Base-by-base conservation (phyloP, 495 filamentous ascomycete genomes). In the Podospora pseudoanserina region DNA sequence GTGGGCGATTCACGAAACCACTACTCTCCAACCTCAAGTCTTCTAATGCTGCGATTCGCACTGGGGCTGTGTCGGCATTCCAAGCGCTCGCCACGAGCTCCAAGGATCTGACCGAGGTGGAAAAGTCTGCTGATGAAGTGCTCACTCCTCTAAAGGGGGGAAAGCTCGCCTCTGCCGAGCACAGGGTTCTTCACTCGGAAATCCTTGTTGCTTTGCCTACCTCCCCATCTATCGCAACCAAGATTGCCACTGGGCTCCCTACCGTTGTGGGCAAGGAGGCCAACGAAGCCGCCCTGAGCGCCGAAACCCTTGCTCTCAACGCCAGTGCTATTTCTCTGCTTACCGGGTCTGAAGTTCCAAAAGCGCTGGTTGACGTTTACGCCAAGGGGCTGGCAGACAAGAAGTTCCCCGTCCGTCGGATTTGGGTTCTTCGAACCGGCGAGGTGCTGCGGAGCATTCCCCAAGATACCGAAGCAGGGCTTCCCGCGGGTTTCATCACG, bases 11-110 rank as follows among this genome's bases (percentile, higher is more conserved):
- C 16, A 77, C 94, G 23, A 97, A 97, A 72, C 94, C 93, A 19
- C 78, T 99, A 4, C 74, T 98, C 11, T 87, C 92, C 20, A 97
- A 91, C 77, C 82, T 91, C 79, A 98, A 97, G 79, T 98, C 95
- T 9, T 91, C 90, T 66, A 97, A 96, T 73, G 79, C 85, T 4
- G 77, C 75, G 2, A 92, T 97, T 64, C 87, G 95, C 57, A 87
- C 86, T 64, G 92, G 92, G 11, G 91, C 91, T 23, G 74, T 92
- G 13, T 83, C 83, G 23, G 91, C 89, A 2, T 97, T 98, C 76
- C 79, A 73, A 66, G 80, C 83, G 65, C 84, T 88, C 3, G 77
- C 92, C 19, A 80, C 86, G 13, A 83, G 83, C 28, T 91, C 86
- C 67, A 79, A 85, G 15, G 84, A 90, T 66, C 81, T 84, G 28